A percentile compares a stretch with the other conserved stretches of the same genome.
phyloP scores from a whole-genome alignment of 2,329 filamentous ascomycete species.

The Cladosporium oxysporum region DNA sequence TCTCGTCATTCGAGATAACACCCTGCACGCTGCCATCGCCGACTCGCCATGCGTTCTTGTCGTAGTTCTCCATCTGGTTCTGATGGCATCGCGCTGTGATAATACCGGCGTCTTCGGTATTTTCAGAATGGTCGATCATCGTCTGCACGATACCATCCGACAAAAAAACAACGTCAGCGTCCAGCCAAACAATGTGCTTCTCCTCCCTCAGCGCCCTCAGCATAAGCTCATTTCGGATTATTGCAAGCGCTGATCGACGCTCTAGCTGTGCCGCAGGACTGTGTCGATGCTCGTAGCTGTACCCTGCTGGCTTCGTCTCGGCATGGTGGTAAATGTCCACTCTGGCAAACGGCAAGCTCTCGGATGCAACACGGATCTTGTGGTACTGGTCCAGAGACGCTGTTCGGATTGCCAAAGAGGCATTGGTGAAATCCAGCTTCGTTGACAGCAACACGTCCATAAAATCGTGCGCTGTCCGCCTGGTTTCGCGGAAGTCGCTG shows the following conservation, averaged over 20 bases:
- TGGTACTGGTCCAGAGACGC: conserved; percentile 21
- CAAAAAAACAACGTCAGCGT: conserved; percentile 41
- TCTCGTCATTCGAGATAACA: conserved; percentile 12
- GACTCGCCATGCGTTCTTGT: conserved; percentile 41
- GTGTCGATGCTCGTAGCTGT: conserved; percentile 23
- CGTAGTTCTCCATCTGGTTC: conserved; percentile 38
- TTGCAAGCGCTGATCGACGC: conserved; percentile 34
- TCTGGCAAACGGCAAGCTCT: conserved; percentile 20
- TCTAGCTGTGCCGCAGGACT: conserved; percentile 24
- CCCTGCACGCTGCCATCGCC: conserved; percentile 8
- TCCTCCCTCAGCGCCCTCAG: conserved; percentile 35
- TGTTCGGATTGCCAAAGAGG: conserved; percentile 23
- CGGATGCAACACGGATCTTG: conserved; percentile 14
- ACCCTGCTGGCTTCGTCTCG: conserved; percentile 5
- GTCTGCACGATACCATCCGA: conserved; percentile 35
- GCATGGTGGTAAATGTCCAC: conserved; percentile 15
- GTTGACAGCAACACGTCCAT: conserved; percentile 23
- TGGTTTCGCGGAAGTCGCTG: conserved; percentile 25
- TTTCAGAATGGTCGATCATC: conserved; percentile 36
- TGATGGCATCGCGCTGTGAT: conserved; percentile 40
- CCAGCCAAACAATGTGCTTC: conserved; percentile 40
- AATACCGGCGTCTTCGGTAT: conserved; percentile 34
- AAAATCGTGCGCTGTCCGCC: conserved; percentile 22
- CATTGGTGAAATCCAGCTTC: conserved; percentile 18
- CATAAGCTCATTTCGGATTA: conserved; percentile 40